Evolutionary conservation across 208 protist species (phyloP), one percentile per base, ranked within the genome.

Genomic region (Crithidia sp.): DNA sequence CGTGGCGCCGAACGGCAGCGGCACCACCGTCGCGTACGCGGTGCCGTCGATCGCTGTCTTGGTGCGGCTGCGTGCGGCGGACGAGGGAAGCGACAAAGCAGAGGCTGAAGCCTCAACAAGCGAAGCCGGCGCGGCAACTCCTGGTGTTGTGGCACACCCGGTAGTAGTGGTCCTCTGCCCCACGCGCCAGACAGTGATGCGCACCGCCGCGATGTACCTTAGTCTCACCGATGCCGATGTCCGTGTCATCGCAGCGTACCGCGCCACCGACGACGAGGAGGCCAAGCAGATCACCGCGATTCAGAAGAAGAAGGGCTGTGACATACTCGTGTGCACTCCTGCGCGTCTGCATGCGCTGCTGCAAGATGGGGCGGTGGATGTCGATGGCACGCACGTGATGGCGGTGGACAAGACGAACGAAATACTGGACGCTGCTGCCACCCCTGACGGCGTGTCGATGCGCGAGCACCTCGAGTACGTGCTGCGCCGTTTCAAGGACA

Each of bases 21-120:
- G 98, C 17, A 98, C 99, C 74, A 99, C 98, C 7, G 87, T 98
- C 5, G 96, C 98, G 7, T 99, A 99, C 83, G 93, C 96, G n/a
- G 76, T 99, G 12, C 98, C 97, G 0, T 78, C 89, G 10, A 77
- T 94, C n/a, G 76, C 87, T 5, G 58, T 83, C 36, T 59, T 90
- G 10, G 54, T 77, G 43, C 37, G 47, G 9, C 40, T 81, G 36
- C 69, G 58, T 54, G 17, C 56, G 2, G 49, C 40, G 14, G 70
- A 59, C 54, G 56, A 16, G 40, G 66, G 17, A 13, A 28, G 43
- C 12, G 37, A 37, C 43, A 9, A 8, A 7, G 14, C 40, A 9
- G 40, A 37, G n/a, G 53, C 47, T 1, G 28, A 28, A 1, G 28
- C 28, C 28, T 2, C 28, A 28, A 28, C 28, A 28, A 28, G 28